A percentile compares a stretch with the other conserved stretches of the same genome.
Evolutionary conservation across 2,329 filamentous ascomycete species (phyloP).

Genomic region (Esteya vermicola): DNA sequence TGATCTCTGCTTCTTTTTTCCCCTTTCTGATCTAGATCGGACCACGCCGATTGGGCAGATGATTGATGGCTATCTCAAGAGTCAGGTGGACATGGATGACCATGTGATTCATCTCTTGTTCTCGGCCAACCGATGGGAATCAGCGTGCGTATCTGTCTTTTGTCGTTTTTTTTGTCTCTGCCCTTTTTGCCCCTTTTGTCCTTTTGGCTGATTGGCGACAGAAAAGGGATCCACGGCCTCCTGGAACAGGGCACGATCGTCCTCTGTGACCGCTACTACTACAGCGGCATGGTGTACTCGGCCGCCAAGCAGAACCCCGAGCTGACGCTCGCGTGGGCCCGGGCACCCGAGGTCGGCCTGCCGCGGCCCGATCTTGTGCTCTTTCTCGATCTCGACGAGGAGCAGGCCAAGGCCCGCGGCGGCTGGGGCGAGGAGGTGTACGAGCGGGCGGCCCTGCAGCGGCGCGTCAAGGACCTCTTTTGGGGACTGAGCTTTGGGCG

Average conservation of each 20-base stretch:
- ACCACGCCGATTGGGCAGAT: slow-evolving; percentile 73
- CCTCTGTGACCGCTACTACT: slow-evolving; percentile 86
- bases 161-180: not conserved
- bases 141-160: slow-evolving; percentile 26
- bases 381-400: slow-evolving; percentile 70
- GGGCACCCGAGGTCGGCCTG: slow-evolving; percentile 70
- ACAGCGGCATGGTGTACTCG: slow-evolving; percentile 86
- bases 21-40: slow-evolving; percentile 40
- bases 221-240: slow-evolving; percentile 34
- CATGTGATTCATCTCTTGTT: slow-evolving; percentile 85
- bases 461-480: slow-evolving; percentile 63
- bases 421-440: slow-evolving; percentile 85
- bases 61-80: slow-evolving; percentile 72
- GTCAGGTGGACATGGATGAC: slow-evolving; percentile 61
- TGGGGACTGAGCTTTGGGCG: slow-evolving; percentile 25
- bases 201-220: slow-evolving; percentile 14
- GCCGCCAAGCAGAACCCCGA: slow-evolving; percentile 67
- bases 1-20: slow-evolving; percentile 3
- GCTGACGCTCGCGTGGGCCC: slow-evolving; percentile 65
- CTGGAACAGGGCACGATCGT: slow-evolving; percentile 58
- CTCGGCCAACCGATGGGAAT: slow-evolving; percentile 83
- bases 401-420: slow-evolving; percentile 59
- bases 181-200: too few species aligned
- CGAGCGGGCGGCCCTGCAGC: slow-evolving; percentile 73
- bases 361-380: slow-evolving; percentile 78